Conservation (phyloP, 2,329 filamentous ascomycete species). For the Elsinoe batatas region DNA sequence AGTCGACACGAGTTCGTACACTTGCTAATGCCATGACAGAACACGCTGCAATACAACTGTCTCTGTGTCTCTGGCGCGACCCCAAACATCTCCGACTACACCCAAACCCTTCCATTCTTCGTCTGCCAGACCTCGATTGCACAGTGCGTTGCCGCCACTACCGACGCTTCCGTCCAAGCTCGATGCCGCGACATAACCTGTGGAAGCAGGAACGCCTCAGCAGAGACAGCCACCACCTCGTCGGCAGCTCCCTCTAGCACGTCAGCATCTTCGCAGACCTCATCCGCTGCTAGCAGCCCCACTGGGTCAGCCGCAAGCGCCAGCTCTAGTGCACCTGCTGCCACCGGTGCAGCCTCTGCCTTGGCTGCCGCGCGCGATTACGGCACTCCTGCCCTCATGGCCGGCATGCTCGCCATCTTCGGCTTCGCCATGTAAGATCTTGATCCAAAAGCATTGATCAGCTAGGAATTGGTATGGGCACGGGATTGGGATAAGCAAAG, state of each 20-base stretch:
- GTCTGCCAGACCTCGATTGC: constrained; percentile 46
- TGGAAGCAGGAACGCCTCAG: constrained; percentile 40
- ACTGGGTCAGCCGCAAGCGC: constrained; percentile 22
- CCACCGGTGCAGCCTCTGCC: constrained; percentile 36
- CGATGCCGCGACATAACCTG: constrained; percentile 43
- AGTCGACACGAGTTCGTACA: too few species aligned
- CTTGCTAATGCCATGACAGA: constrained; percentile 17
- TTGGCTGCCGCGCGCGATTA: constrained; percentile 39
- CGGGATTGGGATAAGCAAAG: constrained; percentile 4
- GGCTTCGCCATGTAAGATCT: constrained; percentile 45
- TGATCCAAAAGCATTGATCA: not conserved
- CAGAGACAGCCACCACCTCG: constrained; percentile 23
- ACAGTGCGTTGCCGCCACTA: constrained; percentile 32
- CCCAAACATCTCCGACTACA: constrained; percentile 48
- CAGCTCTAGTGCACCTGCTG: constrained; percentile 36
- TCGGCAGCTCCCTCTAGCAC: constrained; percentile 26
- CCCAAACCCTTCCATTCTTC: constrained; percentile 50
- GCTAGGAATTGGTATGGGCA: constrained; percentile 8
- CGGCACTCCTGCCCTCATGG: constrained; percentile 43
- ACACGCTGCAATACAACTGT: constrained; percentile 47
- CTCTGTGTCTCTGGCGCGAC: constrained; percentile 46
- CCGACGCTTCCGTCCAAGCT: constrained; percentile 29
- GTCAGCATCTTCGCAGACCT: constrained; percentile 18
- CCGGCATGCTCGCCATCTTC: constrained; percentile 46
- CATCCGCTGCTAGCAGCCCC: constrained; percentile 17